Evolutionary conservation across 805 yeast genomes (phyloP), one percentile per base, ranked within the genome.

Genomic region (Monosporozyma siamensis): DNA sequence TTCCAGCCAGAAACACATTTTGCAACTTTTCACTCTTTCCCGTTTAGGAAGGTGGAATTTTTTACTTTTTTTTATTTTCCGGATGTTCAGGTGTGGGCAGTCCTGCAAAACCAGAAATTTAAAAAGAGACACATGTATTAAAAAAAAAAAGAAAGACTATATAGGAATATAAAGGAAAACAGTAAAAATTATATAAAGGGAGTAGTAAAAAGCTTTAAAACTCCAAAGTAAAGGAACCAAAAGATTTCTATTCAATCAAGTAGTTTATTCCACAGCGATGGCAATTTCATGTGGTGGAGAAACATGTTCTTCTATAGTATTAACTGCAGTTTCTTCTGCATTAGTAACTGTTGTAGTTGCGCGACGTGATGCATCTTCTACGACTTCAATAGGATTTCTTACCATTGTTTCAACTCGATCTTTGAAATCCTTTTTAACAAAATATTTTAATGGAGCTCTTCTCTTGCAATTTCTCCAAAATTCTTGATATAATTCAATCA

Each of bases 401-500:
- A 32, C 18, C 11, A 14, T 18, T 8, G 35, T 5, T 3, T 32
- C 23, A 3, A 32, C 23, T 18, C 18, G 23, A 2, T 32, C 35
- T 10, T 32, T 32, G 11, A 32, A 32, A 18, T 32, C 35, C 18
- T 32, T 32, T 11, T 32, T 32, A 10, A 32, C 23, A 18, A 32
- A 32, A 32, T 32, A 32, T 32, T 32, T 32, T n/a, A 32, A 32
- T 18, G 35, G 35, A 10, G 35, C 23, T 35, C 38, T 35, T 3
- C 14, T 9, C 15, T 40, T 40, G 15, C 24, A 25, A 26, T 26
- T 12, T 10, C 15, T 20, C 32, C 38, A 40, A 42, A 25, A 56
- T 46, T 67, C 71, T 24, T 49, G 45, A 32, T 61, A 59, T 39
- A 67, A 49, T 23, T 56, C 64, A 6, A 44, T 34, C 3, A 63